Evolutionary conservation across 75 land plant species (phyloP).

Genomic region (Selaginella moellendorffii): DNA sequence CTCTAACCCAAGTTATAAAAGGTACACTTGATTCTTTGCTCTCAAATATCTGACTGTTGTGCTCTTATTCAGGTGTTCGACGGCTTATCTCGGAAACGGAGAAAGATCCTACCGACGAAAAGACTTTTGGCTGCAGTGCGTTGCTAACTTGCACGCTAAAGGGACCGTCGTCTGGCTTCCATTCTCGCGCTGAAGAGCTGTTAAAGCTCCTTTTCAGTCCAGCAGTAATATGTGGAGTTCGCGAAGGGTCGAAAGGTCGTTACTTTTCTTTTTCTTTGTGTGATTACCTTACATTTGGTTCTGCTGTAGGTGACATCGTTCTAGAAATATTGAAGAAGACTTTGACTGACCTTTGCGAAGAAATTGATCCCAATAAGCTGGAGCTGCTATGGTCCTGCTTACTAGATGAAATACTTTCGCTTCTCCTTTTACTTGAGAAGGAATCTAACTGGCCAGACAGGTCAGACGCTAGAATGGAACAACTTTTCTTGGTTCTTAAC

Average conservation of each 20-base stretch:
- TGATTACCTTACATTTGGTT: not conserved
- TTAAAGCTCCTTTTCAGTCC: slow-evolving; percentile 37
- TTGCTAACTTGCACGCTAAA: slow-evolving; percentile 44
- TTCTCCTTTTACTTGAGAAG: slow-evolving; percentile 3
- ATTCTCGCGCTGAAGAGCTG: slow-evolving; percentile 55
- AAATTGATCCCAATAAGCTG: slow-evolving; percentile 29
- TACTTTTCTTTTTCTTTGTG: not conserved
- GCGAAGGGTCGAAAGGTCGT: slow-evolving; percentile 34
- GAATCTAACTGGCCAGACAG: not conserved
- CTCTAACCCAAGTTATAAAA: slow-evolving; percentile 40
- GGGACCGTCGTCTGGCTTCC: slow-evolving; percentile 55
- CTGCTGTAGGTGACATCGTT: slow-evolving; percentile 31
- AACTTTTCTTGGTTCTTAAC: slow-evolving; percentile 37
- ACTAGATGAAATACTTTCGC: slow-evolving; percentile 27
- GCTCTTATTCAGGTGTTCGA: slow-evolving; percentile 33
- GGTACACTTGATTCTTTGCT: slow-evolving; percentile 29
- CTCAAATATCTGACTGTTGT: not conserved
- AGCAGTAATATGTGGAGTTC: slow-evolving; percentile 23
- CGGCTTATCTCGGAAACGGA: slow-evolving; percentile 47
- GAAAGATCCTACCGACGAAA: slow-evolving; percentile 25
- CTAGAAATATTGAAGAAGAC: slow-evolving; percentile 31
- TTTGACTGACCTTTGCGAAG: slow-evolving; percentile 31
- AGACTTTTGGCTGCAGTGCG: slow-evolving; percentile 42
- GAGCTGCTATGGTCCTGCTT: slow-evolving; percentile 36
- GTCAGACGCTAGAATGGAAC: slow-evolving; percentile 12